Conservation (phyloP, 2,329 filamentous ascomycete genomes). For the Torrubiella hemipterigena region DNA sequence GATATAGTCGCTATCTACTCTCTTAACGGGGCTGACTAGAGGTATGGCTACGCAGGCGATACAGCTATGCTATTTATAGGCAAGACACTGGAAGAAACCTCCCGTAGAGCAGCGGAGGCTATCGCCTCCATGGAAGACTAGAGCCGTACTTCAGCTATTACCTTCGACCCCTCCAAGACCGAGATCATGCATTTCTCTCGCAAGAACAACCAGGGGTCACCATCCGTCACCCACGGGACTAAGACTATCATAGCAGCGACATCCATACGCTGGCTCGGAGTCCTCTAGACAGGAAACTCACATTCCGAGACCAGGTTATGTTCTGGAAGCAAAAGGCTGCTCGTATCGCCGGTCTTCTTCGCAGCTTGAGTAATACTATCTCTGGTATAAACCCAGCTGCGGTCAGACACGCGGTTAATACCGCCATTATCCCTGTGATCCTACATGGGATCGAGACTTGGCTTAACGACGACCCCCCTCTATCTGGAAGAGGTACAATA, state of each 20-base stretch:
- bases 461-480: slow-evolving; percentile 5
- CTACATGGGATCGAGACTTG: slow-evolving; percentile 5
- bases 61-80: slow-evolving; percentile 6
- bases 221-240: slow-evolving; percentile 2
- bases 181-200: slow-evolving; percentile 12
- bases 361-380: slow-evolving; percentile 5
- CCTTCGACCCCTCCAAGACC: slow-evolving; percentile 11
- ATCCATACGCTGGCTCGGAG: slow-evolving; percentile 11
- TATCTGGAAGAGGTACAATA: too few species aligned
- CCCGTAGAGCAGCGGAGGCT: slow-evolving; percentile 5
- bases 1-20: slow-evolving; percentile 4
- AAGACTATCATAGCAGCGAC: slow-evolving; percentile 2
- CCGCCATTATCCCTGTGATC: slow-evolving; percentile 5
- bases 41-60: slow-evolving; percentile 4
- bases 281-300: slow-evolving; percentile 10
- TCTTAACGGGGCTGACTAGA: neutral
- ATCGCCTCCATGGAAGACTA: slow-evolving; percentile 7
- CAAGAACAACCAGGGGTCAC: too few species aligned
- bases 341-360: slow-evolving; percentile 6
- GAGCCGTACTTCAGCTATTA: slow-evolving; percentile 9
- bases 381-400: slow-evolving; percentile 4
- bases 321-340: slow-evolving; percentile 8
- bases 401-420: slow-evolving; percentile 1
- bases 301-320: slow-evolving; percentile 9
- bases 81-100: slow-evolving; percentile 7